Base-by-base conservation (phyloP, 495 filamentous ascomycete genomes). In the Tuber brumale region DNA sequence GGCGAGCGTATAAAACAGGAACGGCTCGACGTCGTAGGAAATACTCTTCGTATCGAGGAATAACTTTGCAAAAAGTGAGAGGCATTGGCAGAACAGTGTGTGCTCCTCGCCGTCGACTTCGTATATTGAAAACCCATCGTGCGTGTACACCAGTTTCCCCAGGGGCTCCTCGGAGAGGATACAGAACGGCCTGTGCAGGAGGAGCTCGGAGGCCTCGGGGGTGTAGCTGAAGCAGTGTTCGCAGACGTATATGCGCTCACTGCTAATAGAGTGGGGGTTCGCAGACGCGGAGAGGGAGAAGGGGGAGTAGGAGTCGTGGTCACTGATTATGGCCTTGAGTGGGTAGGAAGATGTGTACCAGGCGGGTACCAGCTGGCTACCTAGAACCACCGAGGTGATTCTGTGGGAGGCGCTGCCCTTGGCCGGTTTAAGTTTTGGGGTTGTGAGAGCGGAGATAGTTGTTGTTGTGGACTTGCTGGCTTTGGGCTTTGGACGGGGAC, bases 21-120 rank as follows among this genome's bases (percentile, higher is more conserved):
- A 99, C 74, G 92, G 93, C 48, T 90, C 90, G 76, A 97, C 93
- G 81, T 98, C 96, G 86, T 96, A 99, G 85, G 97, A 98, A 76
- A 99, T 94, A 35, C 93, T 96, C 83, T 99, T 99, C 83, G 94
- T 97, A 83, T 97, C 94, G 74, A 99, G 91, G 84, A 97, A 99
- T 72, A 99, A 88, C 82, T 98, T 98, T n/a, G 94, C 93, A 84
- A 98, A 97, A 61, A 99, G 91, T 31, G 92, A 97, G 73, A 99
- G 88, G 82, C 97, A 97, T 85, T 98, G 95, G 77, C 92, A 93
- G 85, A 94, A 99, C 21, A 97, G 89, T 89, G 89, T 91, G 74
- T 97, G 87, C 76, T 92, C 88, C 80, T 92, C 92, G 44, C 95
- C 95, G 82, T 99, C 95, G 2, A 99, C 89, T 83, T 97, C 93